Evolutionary conservation across 129 eudicot genomes (phyloP), one percentile per base, ranked within the genome.

Genomic region (Flaveria trinervia): DNA sequence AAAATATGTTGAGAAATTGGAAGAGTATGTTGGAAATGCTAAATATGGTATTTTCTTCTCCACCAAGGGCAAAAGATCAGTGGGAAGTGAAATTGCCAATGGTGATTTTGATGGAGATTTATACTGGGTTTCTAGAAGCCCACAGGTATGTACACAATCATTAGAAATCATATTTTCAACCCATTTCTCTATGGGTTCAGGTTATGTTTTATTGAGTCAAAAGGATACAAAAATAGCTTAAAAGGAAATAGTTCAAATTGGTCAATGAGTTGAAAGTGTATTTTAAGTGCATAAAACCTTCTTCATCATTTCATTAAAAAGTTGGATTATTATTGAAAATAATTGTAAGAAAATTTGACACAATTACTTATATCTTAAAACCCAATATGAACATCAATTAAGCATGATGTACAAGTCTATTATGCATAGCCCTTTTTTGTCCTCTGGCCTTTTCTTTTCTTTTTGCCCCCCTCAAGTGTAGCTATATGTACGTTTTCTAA

Each of bases 51-150:
- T 90, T 69, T 91, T 93, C 67, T 90, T 93, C 83, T 87, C 97
- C 30, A 82, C 87, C 6, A 93, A 87, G 70, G 96, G 98, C 48
- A 70, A 3, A 65, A 87, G 90, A 39, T 89, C 96, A 1, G 87
- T 89, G 25, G 93, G 92, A 49, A 85, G 79, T 36, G 92, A 90
- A 88, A 91, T 93, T 65, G 97, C 96, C 3, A 85, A 87, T 23
- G 97, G 97, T 64, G 97, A 93, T 77, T 88, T 86, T 77, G 98
- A 93, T 75, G 98, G 98, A 20, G 98, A 93, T 64, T 57, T 71
- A 75, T 93, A 93, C 54, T 93, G 97, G 97, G 91, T 93, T 65
- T 93, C 90, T 33, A 75, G 76, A 73, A 80, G 78, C 72, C 81
- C 83, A 49, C 68, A 87, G 90, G 97, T 93, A 73, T 64, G 51